Conservation (phyloP, 2,329 filamentous ascomycete species). For the Xylariaceae sp. region DNA sequence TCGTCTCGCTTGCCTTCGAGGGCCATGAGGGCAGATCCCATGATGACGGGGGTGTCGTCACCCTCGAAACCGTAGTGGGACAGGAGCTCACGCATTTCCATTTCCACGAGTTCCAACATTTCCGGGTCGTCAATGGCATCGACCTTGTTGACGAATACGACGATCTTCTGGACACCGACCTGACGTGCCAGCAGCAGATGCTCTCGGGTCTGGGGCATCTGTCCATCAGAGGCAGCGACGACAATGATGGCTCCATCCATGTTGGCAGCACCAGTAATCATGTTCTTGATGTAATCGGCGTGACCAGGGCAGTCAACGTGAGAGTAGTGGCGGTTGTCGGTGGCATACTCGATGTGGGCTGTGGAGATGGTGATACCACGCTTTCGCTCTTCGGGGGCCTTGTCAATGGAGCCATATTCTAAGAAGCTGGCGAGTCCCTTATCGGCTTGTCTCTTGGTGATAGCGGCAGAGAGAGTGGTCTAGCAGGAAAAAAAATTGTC, state of each 20-base stretch:
- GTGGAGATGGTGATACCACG: constrained; percentile 99
- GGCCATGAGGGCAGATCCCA: constrained; percentile 94
- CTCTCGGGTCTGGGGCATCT: constrained; percentile 99
- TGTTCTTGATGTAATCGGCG: constrained; percentile 99
- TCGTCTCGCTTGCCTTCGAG: constrained; percentile 83
- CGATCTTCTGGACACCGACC: constrained; percentile 95
- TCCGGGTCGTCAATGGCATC: constrained; percentile 96
- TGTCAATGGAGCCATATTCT: constrained; percentile 97
- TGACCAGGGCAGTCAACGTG: constrained; percentile 99
- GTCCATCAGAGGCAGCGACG: constrained; percentile 94
- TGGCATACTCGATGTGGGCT: constrained; percentile 97
- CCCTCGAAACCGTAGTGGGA: constrained; percentile 93
- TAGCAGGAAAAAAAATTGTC: constrained; percentile 35
- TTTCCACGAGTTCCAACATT: constrained; percentile 99
- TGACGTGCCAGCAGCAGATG: constrained; percentile 96
- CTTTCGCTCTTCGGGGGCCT: constrained; percentile 98
- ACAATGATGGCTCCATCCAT: constrained; percentile 99
- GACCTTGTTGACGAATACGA: constrained; percentile 99
- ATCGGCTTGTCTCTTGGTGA: constrained; percentile 95
- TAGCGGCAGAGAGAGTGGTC: constrained; percentile 97
- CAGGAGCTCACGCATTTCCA: constrained; percentile 99
- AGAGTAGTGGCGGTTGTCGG: constrained; percentile 91
- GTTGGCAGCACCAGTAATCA: constrained; percentile 99
- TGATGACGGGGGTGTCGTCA: constrained; percentile 93
- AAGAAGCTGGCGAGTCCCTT: constrained; percentile 93